These are phyloP conservation scores for Solanum corneliomulleri DNA, from an alignment of 257 asterid species.

Conservation along the genomic window DNA sequence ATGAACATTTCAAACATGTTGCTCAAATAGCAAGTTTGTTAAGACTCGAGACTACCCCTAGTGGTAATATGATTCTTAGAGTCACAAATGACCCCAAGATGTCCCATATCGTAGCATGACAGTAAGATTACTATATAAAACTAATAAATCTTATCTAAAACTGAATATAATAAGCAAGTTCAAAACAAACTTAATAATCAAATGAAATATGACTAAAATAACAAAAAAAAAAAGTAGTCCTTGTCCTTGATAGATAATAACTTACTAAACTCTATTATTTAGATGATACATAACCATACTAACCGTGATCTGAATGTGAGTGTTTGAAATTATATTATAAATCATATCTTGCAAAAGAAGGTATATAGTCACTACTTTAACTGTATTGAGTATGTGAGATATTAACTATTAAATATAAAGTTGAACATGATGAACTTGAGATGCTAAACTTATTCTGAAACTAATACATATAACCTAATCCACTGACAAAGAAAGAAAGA, in stretches of 20 bases:
- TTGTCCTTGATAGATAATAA: background rate
- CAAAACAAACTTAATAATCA: background rate
- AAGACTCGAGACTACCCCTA: background rate
- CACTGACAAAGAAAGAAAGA: background rate
- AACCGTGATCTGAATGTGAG: background rate
- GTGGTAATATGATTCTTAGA: background rate
- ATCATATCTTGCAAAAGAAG: no score
- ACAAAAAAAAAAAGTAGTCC: background rate
- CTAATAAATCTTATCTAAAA: background rate
- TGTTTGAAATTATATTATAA: no score
- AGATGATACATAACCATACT: no score
- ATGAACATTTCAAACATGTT: background rate
- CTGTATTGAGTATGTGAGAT: background rate
- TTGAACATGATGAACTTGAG: background rate
- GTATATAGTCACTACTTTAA: background rate
- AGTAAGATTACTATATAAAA: background rate
- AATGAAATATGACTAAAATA: background rate
- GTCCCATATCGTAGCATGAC: background rate
- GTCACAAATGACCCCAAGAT: background rate
- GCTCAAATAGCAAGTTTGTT: background rate
- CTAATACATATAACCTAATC: background rate
- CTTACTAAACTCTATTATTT: background rate
- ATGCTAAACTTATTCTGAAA: background rate
- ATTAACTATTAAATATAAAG: no score
- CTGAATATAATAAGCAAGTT: background rate